Evolutionary conservation across 2,329 filamentous ascomycete species (phyloP).

Genomic region (Cordyceps farinosa): DNA sequence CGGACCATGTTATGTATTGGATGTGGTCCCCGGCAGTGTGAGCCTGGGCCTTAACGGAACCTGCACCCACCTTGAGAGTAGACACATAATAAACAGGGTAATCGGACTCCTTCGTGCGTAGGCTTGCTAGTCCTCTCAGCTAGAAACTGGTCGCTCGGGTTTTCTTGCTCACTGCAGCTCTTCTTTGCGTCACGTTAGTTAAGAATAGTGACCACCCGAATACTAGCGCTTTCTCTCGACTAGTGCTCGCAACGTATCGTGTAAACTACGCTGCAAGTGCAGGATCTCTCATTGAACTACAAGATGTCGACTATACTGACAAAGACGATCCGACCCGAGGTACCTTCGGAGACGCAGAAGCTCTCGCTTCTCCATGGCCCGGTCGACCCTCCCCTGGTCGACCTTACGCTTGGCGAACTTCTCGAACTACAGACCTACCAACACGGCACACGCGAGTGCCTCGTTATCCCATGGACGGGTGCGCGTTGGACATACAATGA

Average conservation of each 20-base stretch:
- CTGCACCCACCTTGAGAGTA: not conserved
- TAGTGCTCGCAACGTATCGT: not conserved
- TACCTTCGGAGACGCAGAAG: slow-evolving; percentile 33
- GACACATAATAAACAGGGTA: not conserved
- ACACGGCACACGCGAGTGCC: slow-evolving; percentile 62
- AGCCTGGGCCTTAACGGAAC: not conserved
- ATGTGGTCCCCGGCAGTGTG: not conserved
- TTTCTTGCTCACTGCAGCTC: not conserved
- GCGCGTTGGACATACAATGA: slow-evolving; percentile 69
- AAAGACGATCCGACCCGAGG: slow-evolving; percentile 26
- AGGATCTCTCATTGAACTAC: not conserved
- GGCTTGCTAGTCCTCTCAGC: not conserved
- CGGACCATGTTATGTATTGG: not conserved
- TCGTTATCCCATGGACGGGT: slow-evolving; percentile 73
- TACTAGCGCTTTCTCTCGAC: not conserved
- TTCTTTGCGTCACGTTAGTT: not conserved
- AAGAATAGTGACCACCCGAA: not conserved
- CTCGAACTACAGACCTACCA: slow-evolving; percentile 66
- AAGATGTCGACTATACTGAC: slow-evolving; percentile 24
- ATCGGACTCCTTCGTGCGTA: not conserved
- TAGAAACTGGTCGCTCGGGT: not conserved
- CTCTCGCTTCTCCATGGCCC: slow-evolving; percentile 65
- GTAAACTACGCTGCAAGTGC: not conserved
- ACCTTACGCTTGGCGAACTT: slow-evolving; percentile 69
- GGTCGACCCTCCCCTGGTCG: slow-evolving; percentile 63